phyloP scores from a whole-genome alignment of 257 asterid genomes.

The Solanum sejunctum region DNA sequence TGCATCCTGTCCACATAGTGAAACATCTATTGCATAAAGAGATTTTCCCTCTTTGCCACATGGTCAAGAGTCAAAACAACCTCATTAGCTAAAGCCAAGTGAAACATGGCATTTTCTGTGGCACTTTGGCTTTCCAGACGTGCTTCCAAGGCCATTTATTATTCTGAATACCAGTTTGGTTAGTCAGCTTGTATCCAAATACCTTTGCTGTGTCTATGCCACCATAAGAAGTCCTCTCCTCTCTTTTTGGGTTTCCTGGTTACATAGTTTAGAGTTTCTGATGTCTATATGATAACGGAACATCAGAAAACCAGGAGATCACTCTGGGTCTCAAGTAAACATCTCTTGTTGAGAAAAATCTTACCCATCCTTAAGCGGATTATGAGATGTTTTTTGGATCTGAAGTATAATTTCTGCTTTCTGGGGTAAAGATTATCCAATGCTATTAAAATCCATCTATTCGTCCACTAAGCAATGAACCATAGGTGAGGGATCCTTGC shows the following conservation, averaged over 20 bases:
- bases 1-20: not conserved
- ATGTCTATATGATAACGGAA: not conserved
- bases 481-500: not conserved
- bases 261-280: not conserved
- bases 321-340: not conserved
- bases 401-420: not conserved
- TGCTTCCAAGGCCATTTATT: not conserved
- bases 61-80: not conserved
- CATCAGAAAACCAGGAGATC: not conserved
- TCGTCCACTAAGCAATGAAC: not conserved
- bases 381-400: not conserved
- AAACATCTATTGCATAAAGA: not conserved
- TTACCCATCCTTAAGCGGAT: not conserved
- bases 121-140: not conserved
- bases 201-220: not conserved
- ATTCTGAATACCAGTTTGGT: not conserved
- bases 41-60: not conserved
- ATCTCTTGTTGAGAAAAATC: not conserved
- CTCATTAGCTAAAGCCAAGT: not conserved
- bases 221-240: no score
- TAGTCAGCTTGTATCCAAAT: not conserved
- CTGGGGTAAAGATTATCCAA: not conserved
- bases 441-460: not conserved
- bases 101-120: not conserved
- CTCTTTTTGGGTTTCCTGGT: not conserved